These are phyloP conservation scores for Xylariaceae sp. DNA, from an alignment of 2,329 filamentous ascomycete genomes.

Conservation along the genomic window DNA sequence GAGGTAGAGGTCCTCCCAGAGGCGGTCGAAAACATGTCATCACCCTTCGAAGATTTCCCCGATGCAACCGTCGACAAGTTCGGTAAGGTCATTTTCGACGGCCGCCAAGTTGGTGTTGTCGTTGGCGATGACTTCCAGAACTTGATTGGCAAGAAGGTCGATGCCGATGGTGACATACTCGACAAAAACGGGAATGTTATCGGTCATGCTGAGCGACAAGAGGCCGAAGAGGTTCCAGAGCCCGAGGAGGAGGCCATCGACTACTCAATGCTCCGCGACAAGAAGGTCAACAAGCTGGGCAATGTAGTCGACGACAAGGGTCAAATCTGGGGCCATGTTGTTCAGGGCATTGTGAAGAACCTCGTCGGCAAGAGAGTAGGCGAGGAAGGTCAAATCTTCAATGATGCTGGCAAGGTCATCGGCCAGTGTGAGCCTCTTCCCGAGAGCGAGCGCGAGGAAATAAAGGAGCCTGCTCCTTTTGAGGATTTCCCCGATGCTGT, in stretches of 20 bases:
- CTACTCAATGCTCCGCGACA: conserved; percentile 47
- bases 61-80: conserved; percentile 34
- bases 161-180: conserved; percentile 35
- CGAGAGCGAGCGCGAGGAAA: conserved; percentile 47
- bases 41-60: conserved; percentile 36
- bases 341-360: conserved; percentile 60
- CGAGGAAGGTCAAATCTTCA: conserved; percentile 66
- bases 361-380: conserved; percentile 62
- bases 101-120: conserved; percentile 35
- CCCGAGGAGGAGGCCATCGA: conserved; percentile 38
- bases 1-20: conserved; percentile 40
- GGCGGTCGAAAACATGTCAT: conserved; percentile 29
- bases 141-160: conserved; percentile 33
- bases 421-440: conserved; percentile 64
- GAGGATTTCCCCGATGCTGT: conserved; percentile 54
- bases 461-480: conserved; percentile 48
- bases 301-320: conserved; percentile 54
- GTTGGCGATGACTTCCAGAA: conserved; percentile 35
- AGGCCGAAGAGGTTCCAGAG: conserved; percentile 30
- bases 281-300: conserved; percentile 56
- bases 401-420: conserved; percentile 64
- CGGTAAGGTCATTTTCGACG: conserved; percentile 35
- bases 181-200: conserved; percentile 35
- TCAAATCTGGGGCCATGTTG: conserved; percentile 56
- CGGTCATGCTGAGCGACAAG: conserved; percentile 32